phyloP scores from a whole-genome alignment of 179 eudicot species.

The Beta corolliflora region DNA sequence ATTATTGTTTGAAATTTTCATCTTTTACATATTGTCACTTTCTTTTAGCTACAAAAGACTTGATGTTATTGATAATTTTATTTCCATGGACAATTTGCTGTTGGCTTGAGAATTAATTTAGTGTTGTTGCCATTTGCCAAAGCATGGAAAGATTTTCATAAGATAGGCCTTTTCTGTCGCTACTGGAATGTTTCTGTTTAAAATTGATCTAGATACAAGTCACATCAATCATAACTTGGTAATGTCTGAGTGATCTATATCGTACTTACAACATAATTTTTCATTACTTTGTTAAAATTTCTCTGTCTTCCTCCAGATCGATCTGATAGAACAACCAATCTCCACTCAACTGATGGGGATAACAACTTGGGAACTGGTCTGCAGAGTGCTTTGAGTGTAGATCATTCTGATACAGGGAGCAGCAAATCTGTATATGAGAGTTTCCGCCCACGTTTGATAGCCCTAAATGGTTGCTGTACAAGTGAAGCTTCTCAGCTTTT shows the following conservation, averaged over 20 bases:
- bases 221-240: neutral
- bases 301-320: conserved; percentile 42
- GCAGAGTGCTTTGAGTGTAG: conserved; percentile 37
- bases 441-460: conserved; percentile 43
- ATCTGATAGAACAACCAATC: conserved; percentile 47
- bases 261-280: neutral
- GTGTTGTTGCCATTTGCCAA: neutral
- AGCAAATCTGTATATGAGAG: conserved; percentile 43
- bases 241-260: neutral
- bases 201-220: neutral
- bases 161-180: neutral
- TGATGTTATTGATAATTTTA: neutral
- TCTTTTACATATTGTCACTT: too few relatives aligned
- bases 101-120: neutral
- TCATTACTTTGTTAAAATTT: neutral
- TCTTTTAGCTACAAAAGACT: too few relatives aligned
- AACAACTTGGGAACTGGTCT: conserved; percentile 46
- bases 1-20: neutral
- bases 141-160: neutral
- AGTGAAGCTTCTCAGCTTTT: conserved; percentile 71
- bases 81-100: neutral
- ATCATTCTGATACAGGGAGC: conserved; percentile 47
- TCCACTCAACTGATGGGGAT: conserved; percentile 54
- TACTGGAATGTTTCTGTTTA: neutral
- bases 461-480: conserved; percentile 58